Conservation (phyloP, 768 basidiomycete species). For the Mycena amicta region DNA sequence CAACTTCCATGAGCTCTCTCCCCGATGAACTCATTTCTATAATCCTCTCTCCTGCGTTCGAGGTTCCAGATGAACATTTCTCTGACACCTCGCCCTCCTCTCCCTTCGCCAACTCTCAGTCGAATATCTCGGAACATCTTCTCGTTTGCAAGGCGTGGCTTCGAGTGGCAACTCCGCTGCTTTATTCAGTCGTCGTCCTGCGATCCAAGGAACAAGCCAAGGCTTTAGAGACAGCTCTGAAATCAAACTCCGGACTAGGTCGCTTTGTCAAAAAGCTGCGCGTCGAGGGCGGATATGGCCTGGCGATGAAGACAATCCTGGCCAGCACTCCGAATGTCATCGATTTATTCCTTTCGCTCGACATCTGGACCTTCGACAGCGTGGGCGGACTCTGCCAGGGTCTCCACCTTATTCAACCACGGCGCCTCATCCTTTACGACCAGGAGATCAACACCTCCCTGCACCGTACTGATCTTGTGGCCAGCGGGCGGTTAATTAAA, state of each 20-base stretch:
- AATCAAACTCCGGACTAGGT: neutral
- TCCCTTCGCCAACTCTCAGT: neutral
- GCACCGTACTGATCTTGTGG: neutral
- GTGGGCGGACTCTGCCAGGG: neutral
- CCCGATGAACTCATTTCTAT: neutral
- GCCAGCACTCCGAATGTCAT: neutral
- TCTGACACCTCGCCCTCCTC: neutral
- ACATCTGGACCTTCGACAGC: neutral
- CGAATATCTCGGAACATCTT: neutral
- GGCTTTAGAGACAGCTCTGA: neutral
- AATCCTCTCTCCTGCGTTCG: neutral
- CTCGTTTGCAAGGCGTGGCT: neutral
- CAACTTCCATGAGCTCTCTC: neutral
- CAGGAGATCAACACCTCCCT: neutral
- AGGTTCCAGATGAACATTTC: neutral
- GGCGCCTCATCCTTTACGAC: neutral
- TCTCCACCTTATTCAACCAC: neutral
- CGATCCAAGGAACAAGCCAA: neutral
- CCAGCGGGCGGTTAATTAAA: neutral
- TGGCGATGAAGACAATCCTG: neutral
- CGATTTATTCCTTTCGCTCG: neutral
- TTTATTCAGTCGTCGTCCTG: neutral
- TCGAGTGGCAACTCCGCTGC: neutral
- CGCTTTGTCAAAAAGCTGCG: no score
- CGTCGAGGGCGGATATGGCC: neutral